Percentiles rank a stretch among this genome's conserved stretches.
phyloP scores from a whole-genome alignment of 2,329 filamentous ascomycete genomes.

The Neofusicoccum umdonicola region DNA sequence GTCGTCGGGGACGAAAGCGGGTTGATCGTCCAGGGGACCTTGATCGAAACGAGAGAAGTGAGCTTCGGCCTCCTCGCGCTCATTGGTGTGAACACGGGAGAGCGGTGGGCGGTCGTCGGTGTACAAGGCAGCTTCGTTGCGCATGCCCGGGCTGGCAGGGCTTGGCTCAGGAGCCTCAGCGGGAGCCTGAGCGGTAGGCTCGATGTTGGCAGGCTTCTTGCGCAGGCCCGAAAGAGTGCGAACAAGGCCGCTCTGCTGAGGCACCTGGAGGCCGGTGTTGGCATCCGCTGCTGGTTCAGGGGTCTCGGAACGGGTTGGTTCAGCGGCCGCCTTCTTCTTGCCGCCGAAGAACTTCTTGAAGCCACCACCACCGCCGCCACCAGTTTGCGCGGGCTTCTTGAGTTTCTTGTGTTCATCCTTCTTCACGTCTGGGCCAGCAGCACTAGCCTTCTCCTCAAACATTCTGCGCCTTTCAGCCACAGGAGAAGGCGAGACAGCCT shows the following conservation, averaged over 20 bases:
- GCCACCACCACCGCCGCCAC: slow-evolving; percentile 32
- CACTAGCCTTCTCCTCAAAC: slow-evolving; percentile 12
- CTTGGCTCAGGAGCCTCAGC: neutral
- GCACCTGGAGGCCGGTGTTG: slow-evolving; percentile 21
- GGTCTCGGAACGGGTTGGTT: neutral
- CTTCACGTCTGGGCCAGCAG: slow-evolving; percentile 24
- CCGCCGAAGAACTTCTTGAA: slow-evolving; percentile 41
- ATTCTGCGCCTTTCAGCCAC: slow-evolving; percentile 14
- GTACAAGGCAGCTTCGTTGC: slow-evolving; percentile 12
- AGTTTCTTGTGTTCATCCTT: slow-evolving; percentile 35
- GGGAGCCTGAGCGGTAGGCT: neutral
- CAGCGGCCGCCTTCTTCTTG: slow-evolving; percentile 32
- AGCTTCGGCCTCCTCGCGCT: slow-evolving; percentile 58
- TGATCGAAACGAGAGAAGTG: slow-evolving; percentile 77
- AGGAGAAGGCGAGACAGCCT: slow-evolving; percentile 19
- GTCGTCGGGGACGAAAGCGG: slow-evolving; percentile 68
- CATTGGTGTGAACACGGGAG: slow-evolving; percentile 44
- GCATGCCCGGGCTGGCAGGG: neutral
- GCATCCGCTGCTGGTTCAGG: slow-evolving; percentile 13
- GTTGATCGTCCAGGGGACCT: slow-evolving; percentile 81
- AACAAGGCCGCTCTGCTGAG: neutral
- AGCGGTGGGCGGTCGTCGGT: slow-evolving; percentile 12
- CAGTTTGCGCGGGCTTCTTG: slow-evolving; percentile 31
- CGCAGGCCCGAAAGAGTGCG: slow-evolving; percentile 7
- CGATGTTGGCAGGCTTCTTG: neutral